Base-by-base conservation (phyloP, 768 basidiomycete genomes). In the Dictyophora rubrovolvata region DNA sequence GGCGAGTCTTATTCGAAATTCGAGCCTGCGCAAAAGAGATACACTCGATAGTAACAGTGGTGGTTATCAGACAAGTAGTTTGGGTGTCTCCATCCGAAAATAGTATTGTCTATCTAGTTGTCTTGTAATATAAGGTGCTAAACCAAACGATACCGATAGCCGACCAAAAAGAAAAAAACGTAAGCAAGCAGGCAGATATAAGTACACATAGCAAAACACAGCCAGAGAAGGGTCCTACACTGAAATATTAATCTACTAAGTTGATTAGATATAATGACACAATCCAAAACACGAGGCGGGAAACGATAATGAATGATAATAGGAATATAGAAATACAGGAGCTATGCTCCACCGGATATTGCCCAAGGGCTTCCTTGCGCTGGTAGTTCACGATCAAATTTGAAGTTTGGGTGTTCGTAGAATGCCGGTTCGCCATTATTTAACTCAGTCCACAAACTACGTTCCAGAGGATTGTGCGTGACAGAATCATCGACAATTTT, bases 391-490 rank as follows among this genome's bases (percentile, higher is more conserved):
- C 79, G 77, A 56, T 87, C 87, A 81, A 82, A 90, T 71, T 86
- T 89, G 84, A 84, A 90, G 47, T 78, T 77, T 55, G 70, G 71
- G 35, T 65, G 34, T 62, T 74, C 71, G 71, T 81, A 89, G 68
- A 84, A 88, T 51, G 84, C 76, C 17, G 81, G 79, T 72, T 88
- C 86, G 54, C 87, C 86, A 47, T 85, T 85, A 64, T 88, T 85
- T 36, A 89, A 81, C 69, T 86, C 86, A 67, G 81, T 80, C 74
- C 80, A 82, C 55, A 78, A 69, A 50, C 82, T 81, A 53, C 82
- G 77, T n/a, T 52, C 34, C 59, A 86, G 72, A 28, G 76, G 72
- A 53, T 55, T 48, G 14, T 36, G 22, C 14, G 12, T 52, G 16
- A 14, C 14, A 16, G 20, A 51, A 34, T 22, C 23, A 65, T 87